Conservation (phyloP, 2,329 filamentous ascomycete species). For the Magnaporthiopsis poae region DNA sequence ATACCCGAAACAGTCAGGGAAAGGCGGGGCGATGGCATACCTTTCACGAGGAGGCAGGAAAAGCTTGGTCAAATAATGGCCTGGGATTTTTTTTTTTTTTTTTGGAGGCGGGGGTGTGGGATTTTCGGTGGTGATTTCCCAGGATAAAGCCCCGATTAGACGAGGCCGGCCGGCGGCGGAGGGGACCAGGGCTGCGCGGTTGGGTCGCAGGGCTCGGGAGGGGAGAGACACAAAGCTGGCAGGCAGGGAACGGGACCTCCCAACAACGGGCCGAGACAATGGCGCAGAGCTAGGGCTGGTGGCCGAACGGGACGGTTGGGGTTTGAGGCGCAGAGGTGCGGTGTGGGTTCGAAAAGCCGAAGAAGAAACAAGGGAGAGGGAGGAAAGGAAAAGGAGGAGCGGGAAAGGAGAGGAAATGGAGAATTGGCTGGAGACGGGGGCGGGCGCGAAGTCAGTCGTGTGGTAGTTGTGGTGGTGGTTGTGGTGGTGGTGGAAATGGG, state of each 20-base stretch:
- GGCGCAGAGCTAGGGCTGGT: background rate
- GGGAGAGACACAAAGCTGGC: conserved; percentile 1
- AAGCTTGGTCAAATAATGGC: conserved; percentile 3
- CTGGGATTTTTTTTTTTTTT: background rate
- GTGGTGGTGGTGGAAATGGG: background rate
- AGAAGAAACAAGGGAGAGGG: background rate
- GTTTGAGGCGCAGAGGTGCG: background rate
- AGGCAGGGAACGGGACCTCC: conserved; percentile 3
- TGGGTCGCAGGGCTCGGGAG: background rate
- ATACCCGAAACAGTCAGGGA: background rate
- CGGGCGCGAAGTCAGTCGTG: background rate
- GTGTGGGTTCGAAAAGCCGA: background rate
- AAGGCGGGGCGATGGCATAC: conserved; percentile 3
- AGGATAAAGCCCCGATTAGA: conserved; percentile 4
- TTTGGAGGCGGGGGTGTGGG: background rate
- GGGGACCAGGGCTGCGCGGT: background rate
- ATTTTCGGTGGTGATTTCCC: background rate
- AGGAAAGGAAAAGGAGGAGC: background rate
- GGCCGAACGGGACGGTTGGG: background rate
- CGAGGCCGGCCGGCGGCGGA: background rate
- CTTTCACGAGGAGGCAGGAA: background rate
- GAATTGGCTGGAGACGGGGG: background rate
- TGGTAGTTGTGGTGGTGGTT: background rate
- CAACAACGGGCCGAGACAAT: background rate
- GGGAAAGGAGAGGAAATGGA: background rate